Evolutionary conservation across 768 basidiomycete genomes (phyloP).

Genomic region (Boletus barrowsii): DNA sequence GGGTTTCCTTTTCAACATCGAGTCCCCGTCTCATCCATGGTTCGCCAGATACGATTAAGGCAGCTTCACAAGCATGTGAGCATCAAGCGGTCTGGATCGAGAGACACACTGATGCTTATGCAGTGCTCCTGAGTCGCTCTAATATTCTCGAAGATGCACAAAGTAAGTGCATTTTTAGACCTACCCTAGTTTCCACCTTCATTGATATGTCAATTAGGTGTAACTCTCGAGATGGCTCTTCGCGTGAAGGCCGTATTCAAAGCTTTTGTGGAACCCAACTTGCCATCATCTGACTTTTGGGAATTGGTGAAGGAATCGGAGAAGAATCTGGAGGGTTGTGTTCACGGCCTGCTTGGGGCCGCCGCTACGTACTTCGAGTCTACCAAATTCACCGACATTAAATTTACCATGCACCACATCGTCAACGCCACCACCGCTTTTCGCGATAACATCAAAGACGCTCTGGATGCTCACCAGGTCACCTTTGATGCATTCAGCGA

Average conservation of each 20-base stretch:
- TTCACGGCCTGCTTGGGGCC: slow-evolving; percentile 2
- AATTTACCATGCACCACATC: slow-evolving; percentile 5
- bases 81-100: neutral
- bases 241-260: neutral
- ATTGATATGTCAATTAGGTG: neutral
- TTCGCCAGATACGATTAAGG: neutral
- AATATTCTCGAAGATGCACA: neutral
- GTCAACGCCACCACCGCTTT: slow-evolving; percentile 11
- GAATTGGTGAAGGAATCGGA: slow-evolving; percentile 4
- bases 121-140: neutral
- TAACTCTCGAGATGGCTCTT: neutral
- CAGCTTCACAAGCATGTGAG: neutral
- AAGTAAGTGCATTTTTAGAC: neutral
- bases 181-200: neutral
- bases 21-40: neutral
- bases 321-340: neutral
- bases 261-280: neutral
- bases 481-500: slow-evolving; percentile 3
- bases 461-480: slow-evolving; percentile 3
- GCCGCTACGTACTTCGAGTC: slow-evolving; percentile 4
- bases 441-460: slow-evolving; percentile 6
- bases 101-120: neutral
- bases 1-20: no score
- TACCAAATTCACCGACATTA: slow-evolving; percentile 3
- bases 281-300: slow-evolving; percentile 7